Base-by-base conservation (phyloP, 176 grass and related monocot species). In the Oropetium thomaeum region DNA sequence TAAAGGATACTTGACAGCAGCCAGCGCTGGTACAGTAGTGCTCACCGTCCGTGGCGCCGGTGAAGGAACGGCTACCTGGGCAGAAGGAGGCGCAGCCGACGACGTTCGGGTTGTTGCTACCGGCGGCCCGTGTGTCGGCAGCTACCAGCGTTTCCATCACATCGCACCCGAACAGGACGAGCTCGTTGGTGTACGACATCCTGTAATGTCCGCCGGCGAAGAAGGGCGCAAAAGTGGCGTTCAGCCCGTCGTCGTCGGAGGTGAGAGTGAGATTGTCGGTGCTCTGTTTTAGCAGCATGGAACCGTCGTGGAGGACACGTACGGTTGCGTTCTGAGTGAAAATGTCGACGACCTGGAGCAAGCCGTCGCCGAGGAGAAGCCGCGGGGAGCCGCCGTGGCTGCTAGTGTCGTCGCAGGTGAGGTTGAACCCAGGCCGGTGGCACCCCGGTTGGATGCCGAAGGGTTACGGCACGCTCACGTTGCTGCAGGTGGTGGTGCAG, bases 21-120 rank as follows among this genome's bases (percentile, higher is more conserved):
- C 5, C 47, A 4, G 19, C 4, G 19, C 47, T n/a, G 47, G 47
- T 7, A n/a, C 47, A 51, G 4, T 20, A 51, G 5, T 51, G 19
- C 0, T n/a, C 16, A 5, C 1, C 0, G 6, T 2, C n/a, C n/a
- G n/a, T n/a, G n/a, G n/a, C 19, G 5, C 4, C 47, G n/a, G n/a
- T n/a, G n/a, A 7, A 17, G 44, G 15, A 16, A 5, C 44, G 15
- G 44, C 13, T 1, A n/a, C n/a, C n/a, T n/a, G 5, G 1, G 19
- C 47, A 51, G 19, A 51, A n/a, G 47, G 47, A 51, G 47, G 47
- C 19, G 47, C 47, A 51, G 7, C 47, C 47, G 7, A 8, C 7
- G 7, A 51, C 47, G 0, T 5, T 8, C 5, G 47, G 17, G 1
- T 4, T 6, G 19, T 7, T 6, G 1, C 3, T 4, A 19, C 19